Evolutionary conservation across 441 rosid genomes (phyloP), one percentile per base, ranked within the genome.

Genomic region (Adansonia grandidieri): DNA sequence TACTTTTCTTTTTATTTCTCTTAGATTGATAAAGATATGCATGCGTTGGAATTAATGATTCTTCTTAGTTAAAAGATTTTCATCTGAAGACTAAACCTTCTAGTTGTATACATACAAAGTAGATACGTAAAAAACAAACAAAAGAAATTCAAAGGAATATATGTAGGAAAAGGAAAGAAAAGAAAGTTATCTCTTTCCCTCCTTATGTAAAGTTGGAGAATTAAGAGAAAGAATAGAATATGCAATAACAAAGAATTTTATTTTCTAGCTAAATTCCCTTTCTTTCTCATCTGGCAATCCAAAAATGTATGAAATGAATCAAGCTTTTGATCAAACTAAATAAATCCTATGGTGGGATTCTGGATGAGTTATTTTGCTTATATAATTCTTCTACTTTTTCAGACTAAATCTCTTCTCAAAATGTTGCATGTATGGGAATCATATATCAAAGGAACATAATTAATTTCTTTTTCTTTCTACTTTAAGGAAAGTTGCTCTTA

Each of bases 11-110:
- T 32, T 32, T 32, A 32, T 32, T 64, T 64, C 69, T 37, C 69
- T 64, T 64, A 2, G 69, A 64, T 64, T 64, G 15, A 64, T 64
- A 64, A 64, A 64, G 69, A 64, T 37, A 64, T 37, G 69, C 47
- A 64, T 64, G 69, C 11, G 47, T 64, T 37, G 9, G 11, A 32
- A 42, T 42, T 42, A 53, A 32, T 64, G 19, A 64, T 32, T 64
- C 69, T 37, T 37, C 19, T 60, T 64, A 32, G 15, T 32, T 32
- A 14, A 19, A 32, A 64, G 10, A 37, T 45, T 64, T 64, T 37
- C 5, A 37, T 6, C 47, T 13, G 9, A 62, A 32, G 17, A 11
- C 17, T 62, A 6, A 4, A 45, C 5, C 6, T 4, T 51, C 17
- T 51, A 51, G 6, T 51, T 63, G 19, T 6, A 7, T 14, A 32